Evolutionary conservation across 2,329 filamentous ascomycete species (phyloP), one percentile per base, ranked within the genome.

Genomic region (Botrytis fabae): DNA sequence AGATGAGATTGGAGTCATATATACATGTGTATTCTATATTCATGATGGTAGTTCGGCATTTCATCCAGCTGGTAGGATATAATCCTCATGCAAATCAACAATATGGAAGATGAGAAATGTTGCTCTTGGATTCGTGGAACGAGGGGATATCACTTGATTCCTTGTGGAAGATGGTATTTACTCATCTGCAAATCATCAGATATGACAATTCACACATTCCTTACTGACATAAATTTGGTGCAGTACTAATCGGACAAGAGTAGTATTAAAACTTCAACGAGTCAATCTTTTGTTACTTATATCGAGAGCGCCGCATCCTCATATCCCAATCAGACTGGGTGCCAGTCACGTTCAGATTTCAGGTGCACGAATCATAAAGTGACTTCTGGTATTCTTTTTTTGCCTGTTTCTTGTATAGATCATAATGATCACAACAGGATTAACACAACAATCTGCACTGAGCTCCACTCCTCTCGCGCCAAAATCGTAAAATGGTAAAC

Each of bases 361-460:
- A 10, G 48, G 1, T n/a, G 48, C 0, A 3, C 48, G 25, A n/a
- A 2, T 54, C 25, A n/a, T 1, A 16, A 8, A 14, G 25, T n/a
- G 5, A n/a, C 12, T 54, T 54, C 12, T 54, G 12, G 2, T n/a
- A 1, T 48, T 48, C 25, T 48, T 20, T 46, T 48, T 48, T 22
- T 48, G 46, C 20, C 40, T 22, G 4, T 48, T 48, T 48, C 10
- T 48, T 12, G 46, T 25, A 48, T 6, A 12, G 14, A 16, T 44
- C 5, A 18, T 6, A 14, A 7, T 7, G 20, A 0, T 16, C 25
- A 3, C 48, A 32, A 32, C 4, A 32, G 48, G 48, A 51, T 54
- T 28, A 5, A 16, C 14, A 54, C 5, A 18, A 28, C 14, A 54
- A 16, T 18, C 28, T 28, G 2, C 12, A 14, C 48, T n/a, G n/a